Base-by-base conservation (phyloP, 2,329 filamentous ascomycete species). In the Sarocladium oryzae region DNA sequence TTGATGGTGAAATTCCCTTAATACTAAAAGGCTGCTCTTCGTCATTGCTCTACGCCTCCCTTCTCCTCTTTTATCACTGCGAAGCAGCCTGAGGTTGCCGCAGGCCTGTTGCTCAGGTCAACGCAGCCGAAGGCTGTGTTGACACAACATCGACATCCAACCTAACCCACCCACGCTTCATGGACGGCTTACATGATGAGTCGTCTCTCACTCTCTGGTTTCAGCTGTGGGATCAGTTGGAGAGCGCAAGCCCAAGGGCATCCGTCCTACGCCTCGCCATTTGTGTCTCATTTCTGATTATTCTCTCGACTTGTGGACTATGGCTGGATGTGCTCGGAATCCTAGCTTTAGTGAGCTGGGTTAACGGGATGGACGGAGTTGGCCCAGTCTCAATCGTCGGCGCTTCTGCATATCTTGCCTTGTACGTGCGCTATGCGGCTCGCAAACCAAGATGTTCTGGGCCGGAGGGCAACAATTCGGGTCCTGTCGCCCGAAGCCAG, bases 261-360 rank as follows among this genome's bases (percentile, higher is more conserved):
- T n/a, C n/a, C n/a, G n/a, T n/a, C n/a, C n/a, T n/a, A n/a, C n/a
- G n/a, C n/a, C n/a, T n/a, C n/a, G n/a, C n/a, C n/a, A n/a, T n/a
- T n/a, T n/a, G n/a, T n/a, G n/a, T n/a, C n/a, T n/a, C n/a, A n/a
- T n/a, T n/a, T n/a, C n/a, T n/a, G n/a, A n/a, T n/a, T n/a, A n/a
- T n/a, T 13, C 15, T 62, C 36, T 20, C 43, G 13, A 33, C 59
- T 7, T 50, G 57, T 24, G 58, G 60, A 8, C 53, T 51, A 35
- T 52, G 46, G 49, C 46, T 56, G 16, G 65, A 69, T 53, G 23
- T 60, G n/a, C 43, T 51, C 50, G 50, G 62, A 43, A 51, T 62
- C 26, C 33, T 63, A 15, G 48, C 53, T 45, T 62, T 63, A 37
- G 45, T 59, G 6, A 38, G 53, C 10, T 64, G 59, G 57, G 55